Evolutionary conservation across 345 rosid genomes (phyloP).

Genomic region (Eucalyptus cloeziana): DNA sequence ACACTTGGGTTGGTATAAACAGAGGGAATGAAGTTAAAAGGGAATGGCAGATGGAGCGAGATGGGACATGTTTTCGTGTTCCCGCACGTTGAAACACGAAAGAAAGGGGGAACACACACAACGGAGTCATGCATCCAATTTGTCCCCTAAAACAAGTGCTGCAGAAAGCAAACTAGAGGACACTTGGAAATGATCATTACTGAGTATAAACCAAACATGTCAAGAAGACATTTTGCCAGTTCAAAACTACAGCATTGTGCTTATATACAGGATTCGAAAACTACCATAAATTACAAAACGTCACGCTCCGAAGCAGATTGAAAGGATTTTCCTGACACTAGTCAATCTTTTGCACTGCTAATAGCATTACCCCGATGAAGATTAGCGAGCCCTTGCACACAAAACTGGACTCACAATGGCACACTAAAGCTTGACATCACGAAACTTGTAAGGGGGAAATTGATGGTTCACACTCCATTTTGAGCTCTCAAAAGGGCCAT

Average conservation of each 20-base stretch:
- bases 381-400: not conserved
- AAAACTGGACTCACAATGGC: not conserved
- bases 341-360: not conserved
- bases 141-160: not conserved
- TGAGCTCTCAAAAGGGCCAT: slow-evolving; percentile 68
- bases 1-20: not conserved
- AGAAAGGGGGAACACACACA: not conserved
- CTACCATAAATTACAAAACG: not conserved
- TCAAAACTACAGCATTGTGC: not conserved
- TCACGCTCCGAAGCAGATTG: not conserved
- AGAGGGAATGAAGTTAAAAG: not conserved
- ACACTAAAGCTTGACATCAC: not conserved
- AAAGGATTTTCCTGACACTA: not conserved
- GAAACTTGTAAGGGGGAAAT: not conserved
- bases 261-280: not conserved
- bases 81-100: not conserved
- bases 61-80: not conserved
- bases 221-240: not conserved
- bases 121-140: not conserved
- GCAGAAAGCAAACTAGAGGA: not conserved
- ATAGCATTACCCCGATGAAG: not conserved
- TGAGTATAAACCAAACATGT: not conserved
- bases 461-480: slow-evolving; percentile 9
- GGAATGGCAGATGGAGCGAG: not conserved
- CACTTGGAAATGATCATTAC: not conserved